Base-by-base conservation (phyloP, 176 grass and related monocot species). In the Triticum turgidum region DNA sequence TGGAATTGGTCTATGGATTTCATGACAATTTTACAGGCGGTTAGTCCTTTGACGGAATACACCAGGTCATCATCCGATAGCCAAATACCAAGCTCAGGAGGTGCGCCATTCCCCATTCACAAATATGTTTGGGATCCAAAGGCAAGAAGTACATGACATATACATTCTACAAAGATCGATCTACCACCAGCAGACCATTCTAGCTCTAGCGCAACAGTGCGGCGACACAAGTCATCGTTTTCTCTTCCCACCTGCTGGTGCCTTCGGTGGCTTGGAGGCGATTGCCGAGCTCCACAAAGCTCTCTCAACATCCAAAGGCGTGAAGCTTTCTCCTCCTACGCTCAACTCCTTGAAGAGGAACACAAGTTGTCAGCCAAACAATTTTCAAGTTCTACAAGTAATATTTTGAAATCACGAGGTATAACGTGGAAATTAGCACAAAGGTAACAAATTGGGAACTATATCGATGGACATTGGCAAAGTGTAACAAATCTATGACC, bases 261-360 rank as follows among this genome's bases (percentile, higher is more conserved):
- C 38, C 42, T 80, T 82, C 10, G 20, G 52, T 24, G 42, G 74
- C 74, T 89, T 95, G 81, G 82, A 92, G 22, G 84, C 84, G 27
- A 95, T 71, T n/a, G 65, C 81, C 4, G 96, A 91, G 79, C 96
- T 95, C 96, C 96, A 94, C 32, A 95, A 29, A 6, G 96, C 90
- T 74, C 90, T 88, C 44, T 95, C 93, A 35, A 98, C 80, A 73
- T 98, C 90, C 0, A 89, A 85, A 25, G 93, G 83, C 6, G 93
- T 94, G 65, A 98, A 94, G 76, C 21, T 83, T 86, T 89, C 88
- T 56, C 86, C 93, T 75, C 88, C 89, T 18, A 38, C 21, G 14
- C 89, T 94, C 84, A 98, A 85, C 83, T 98, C 96, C 96, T 98
- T 85, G 78, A 82, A 61, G 30, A 78, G 25, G 68, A 65, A 70